A percentile compares a stretch with the other conserved stretches of the same genome.
These are phyloP conservation scores for Selenicereus undatus DNA, from an alignment of 148 eudicot genomes.

Conservation along the genomic window DNA sequence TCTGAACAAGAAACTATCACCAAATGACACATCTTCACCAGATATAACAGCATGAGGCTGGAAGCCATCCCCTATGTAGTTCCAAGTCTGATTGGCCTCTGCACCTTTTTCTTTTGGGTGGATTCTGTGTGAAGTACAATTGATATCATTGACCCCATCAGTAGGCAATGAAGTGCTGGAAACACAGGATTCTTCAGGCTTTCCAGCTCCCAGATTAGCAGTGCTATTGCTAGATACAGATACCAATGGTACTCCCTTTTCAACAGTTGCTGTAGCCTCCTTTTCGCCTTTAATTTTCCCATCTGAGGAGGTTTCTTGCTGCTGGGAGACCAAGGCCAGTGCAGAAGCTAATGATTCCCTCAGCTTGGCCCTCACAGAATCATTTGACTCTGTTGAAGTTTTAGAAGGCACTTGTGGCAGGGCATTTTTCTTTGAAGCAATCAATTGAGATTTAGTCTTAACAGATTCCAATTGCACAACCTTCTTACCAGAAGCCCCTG, in stretches of 20 bases:
- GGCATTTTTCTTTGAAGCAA: constrained; percentile 39
- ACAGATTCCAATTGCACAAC: constrained; percentile 47
- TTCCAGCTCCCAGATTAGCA: constrained; percentile 22
- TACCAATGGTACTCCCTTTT: constrained; percentile 24
- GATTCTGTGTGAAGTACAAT: constrained; percentile 20
- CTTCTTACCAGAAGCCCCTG: constrained; percentile 40
- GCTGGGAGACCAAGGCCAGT: constrained; percentile 55
- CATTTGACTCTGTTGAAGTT: constrained; percentile 41
- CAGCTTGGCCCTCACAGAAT: constrained; percentile 83
- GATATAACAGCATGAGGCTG: constrained; percentile 45
- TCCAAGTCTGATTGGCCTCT: constrained; percentile 33
- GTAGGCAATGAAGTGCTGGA: constrained; percentile 22
- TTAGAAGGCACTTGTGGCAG: constrained; percentile 44
- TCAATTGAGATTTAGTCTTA: constrained; percentile 42
- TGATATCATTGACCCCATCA: constrained; percentile 27
- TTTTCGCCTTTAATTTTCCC: constrained; percentile 26
- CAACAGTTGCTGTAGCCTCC: constrained; percentile 7
- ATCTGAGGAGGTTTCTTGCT: constrained; percentile 30
- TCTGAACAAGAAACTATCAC: constrained; percentile 56
- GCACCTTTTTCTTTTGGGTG: constrained; percentile 22
- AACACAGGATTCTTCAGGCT: constrained; percentile 19
- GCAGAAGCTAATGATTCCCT: constrained; percentile 85
- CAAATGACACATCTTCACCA: constrained; percentile 54
- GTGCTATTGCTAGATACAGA: constrained; percentile 17
- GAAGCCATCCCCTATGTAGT: constrained; percentile 34